Evolutionary conservation across 1,284 basidiomycete genomes (phyloP), one percentile per base, ranked within the genome.

Genomic region (Cutaneotrichosporon cavernicola): DNA sequence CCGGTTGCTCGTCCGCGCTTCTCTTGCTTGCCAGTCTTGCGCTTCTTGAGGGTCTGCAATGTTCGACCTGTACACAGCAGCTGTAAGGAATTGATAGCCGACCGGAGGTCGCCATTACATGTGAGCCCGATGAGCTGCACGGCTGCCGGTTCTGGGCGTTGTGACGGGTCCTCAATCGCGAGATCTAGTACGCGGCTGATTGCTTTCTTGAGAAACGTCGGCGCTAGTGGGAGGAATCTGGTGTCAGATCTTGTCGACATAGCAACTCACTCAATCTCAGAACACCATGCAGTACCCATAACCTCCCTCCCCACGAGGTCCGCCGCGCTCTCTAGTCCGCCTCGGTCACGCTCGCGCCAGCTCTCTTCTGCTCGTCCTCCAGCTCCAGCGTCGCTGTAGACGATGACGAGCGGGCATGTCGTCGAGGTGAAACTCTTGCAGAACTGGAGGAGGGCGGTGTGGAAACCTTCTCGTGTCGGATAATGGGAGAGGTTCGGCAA

Each of bases 211-310:
- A 97, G 85, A 63, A 94, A 85, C 0, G 94, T 97, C 0, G 88
- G 85, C 0, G 96, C 93, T 51, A 99, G 88, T 0, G 94, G 89
- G 66, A 97, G 92, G 81, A 97, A 97, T 40, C 92, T 93, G 70
- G 0, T 13, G 56, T 50, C 18, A 61, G 47, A 34, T 10, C 16
- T 21, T 14, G 14, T 6, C 21, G 16, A 2, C 6, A 22, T 2
- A 2, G 38, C 5, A 11, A 80, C 86, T 52, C 73, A 92, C 90
- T 83, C 83, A 58, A 97, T 88, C 71, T 91, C 86, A 11, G 4
- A 88, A 85, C 34, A 96, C 75, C 30, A 91, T 84, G 64, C 84
- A 85, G 61, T 91, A 68, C 92, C 90, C 49, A 91, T 76, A 2
- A 87, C 85, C 83, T 87, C 74, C 74, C 84, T 70, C 18, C 82